Percentiles rank a stretch among this genome's conserved stretches.
These are phyloP conservation scores for Misopates orontium DNA, from an alignment of 257 asterid genomes.

Conservation along the genomic window DNA sequence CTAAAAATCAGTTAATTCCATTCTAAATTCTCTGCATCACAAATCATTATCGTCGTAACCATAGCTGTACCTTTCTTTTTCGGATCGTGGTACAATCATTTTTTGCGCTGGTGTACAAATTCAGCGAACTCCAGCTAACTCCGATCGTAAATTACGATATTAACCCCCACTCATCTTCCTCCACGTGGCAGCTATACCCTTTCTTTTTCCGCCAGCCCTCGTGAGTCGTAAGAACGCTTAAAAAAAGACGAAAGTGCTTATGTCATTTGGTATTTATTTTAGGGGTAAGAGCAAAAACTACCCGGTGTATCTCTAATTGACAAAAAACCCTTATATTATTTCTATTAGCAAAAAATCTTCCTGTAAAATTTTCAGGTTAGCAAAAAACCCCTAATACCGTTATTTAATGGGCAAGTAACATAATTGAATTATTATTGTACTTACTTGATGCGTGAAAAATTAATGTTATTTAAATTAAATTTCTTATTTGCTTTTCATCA, in stretches of 20 bases:
- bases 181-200: conserved; percentile 38
- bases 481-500: too few species aligned
- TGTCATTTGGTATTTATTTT: too few species aligned
- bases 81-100: conserved; percentile 24
- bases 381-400: too few species aligned
- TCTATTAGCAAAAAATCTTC: too few species aligned
- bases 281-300: too few species aligned
- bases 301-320: too few species aligned
- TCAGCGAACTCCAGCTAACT: conserved; percentile 26
- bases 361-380: too few species aligned
- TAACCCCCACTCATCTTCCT: conserved; percentile 29
- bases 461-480: too few species aligned
- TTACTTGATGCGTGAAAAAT: too few species aligned
- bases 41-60: not conserved
- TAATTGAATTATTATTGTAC: too few species aligned
- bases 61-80: conserved; percentile 9
- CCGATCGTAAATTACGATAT: conserved; percentile 19
- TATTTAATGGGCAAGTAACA: too few species aligned
- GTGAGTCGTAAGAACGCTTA: conserved; percentile 25
- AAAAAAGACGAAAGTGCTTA: not conserved
- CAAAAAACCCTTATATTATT: too few species aligned
- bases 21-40: not conserved
- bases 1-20: not conserved
- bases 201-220: conserved; percentile 36
- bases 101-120: conserved; percentile 11